Base-by-base conservation (phyloP, 169 alveolate species). In the Eimeria brunetti region DNA sequence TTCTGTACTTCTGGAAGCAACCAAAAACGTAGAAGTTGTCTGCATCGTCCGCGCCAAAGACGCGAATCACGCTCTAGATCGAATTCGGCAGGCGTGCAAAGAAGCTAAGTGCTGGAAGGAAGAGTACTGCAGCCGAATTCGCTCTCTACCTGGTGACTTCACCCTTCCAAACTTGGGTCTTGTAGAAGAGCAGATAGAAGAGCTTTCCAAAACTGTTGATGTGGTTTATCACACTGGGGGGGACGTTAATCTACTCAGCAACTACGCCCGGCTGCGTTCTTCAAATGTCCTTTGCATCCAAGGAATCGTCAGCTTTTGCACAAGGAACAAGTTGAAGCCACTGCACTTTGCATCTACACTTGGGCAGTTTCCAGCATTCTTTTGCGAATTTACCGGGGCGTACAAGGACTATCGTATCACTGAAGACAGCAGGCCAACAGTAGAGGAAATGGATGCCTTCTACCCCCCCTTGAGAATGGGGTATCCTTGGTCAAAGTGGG, bases 401-500 rank as follows among this genome's bases (percentile, higher is more conserved):
- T 97, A 95, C 95, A 78, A 46, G 56, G 88, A 81, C 71, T 89
- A 84, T 16, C 53, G 86, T 33, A 96, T 97, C 36, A 90, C 73
- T 9, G 98, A 97, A 88, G 94, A 94, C 86, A 91, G 96, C 60
- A 58, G 94, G 27, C 98, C 98, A 1, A 93, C 94, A 44, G 91
- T 94, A 33, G 69, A 73, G 62, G 97, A 97, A 83, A 97, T 97
- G 98, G 96, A 96, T 67, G 95, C 92, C 33, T 83, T 96, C 83
- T 97, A 91, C 44, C 97, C 97, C 22, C 97, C 97, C 14, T 33
- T 85, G 18, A 93, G 97, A 46, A 96, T 91, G 94, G 98, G 98
- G 18, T 97, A 97, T 60, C 98, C 98, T 36, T 97, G 98, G 98
- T 90, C 96, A 12, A 97, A 97, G 92, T 96, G 97, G 98, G 98